phyloP scores from a whole-genome alignment of 2,329 filamentous ascomycete species.

The Nothopassalora personata region DNA sequence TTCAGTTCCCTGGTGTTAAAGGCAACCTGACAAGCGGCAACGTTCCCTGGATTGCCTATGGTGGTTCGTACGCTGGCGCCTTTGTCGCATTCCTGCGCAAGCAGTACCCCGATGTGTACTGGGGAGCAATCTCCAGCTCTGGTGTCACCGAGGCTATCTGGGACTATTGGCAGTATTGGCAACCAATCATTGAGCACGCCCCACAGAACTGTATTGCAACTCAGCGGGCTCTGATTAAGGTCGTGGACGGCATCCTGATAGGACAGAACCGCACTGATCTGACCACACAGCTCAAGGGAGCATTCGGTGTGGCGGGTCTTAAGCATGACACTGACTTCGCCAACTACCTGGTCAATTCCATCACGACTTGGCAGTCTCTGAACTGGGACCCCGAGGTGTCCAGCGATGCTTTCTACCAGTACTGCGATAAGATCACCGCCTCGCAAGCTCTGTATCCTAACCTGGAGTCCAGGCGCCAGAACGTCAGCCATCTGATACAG shows the following conservation, averaged over 20 bases:
- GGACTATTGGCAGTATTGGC: conserved; percentile 63
- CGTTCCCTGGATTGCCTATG: conserved; percentile 72
- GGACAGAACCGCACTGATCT: conserved; percentile 40
- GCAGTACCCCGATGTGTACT: conserved; percentile 72
- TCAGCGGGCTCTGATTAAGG: conserved; percentile 56
- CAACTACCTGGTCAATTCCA: conserved; percentile 40
- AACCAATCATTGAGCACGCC: conserved; percentile 52
- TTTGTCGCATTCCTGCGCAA: conserved; percentile 72
- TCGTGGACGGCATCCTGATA: conserved; percentile 56
- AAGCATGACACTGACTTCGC: conserved; percentile 52
- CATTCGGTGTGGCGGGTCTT: conserved; percentile 49
- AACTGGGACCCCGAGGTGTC: conserved; percentile 58
- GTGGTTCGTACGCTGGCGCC: conserved; percentile 76
- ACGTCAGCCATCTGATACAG: conserved; percentile 42
- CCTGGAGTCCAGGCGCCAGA: conserved; percentile 35
- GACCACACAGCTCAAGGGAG: conserved; percentile 45
- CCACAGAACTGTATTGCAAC: conserved; percentile 59
- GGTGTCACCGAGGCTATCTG: conserved; percentile 70
- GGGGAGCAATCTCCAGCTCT: conserved; percentile 72
- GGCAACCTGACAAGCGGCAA: conserved; percentile 59
- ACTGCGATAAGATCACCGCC: conserved; percentile 53
- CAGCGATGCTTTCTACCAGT: conserved; percentile 45
- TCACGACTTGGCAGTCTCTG: conserved; percentile 47
- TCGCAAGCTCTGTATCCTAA: conserved; percentile 40
- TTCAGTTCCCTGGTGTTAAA: conserved; percentile 65